Percentiles rank a stretch among this genome's conserved stretches.
phyloP scores from a whole-genome alignment of 1,284 basidiomycete genomes.

The Fistulinella cinereoalba region DNA sequence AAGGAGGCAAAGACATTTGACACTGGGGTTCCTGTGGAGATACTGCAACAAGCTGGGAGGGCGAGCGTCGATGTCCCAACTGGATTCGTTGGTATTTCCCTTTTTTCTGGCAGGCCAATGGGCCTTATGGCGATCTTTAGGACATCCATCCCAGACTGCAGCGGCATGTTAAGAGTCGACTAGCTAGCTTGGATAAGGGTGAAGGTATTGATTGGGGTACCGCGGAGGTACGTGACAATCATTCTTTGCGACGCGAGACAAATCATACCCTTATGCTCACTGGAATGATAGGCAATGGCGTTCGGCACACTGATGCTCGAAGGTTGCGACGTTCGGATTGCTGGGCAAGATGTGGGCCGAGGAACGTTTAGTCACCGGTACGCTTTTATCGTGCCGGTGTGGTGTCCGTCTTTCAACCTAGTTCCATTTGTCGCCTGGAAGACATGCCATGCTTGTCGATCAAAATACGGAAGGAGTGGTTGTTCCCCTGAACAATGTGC shows the following conservation, averaged over 20 bases:
- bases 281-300: conserved; percentile 60
- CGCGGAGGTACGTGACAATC: conserved; percentile 59
- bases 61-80: conserved; percentile 72
- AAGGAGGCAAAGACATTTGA: conserved; percentile 54
- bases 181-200: conserved; percentile 70
- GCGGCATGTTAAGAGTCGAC: conserved; percentile 74
- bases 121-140: conserved; percentile 33
- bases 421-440: conserved; percentile 18
- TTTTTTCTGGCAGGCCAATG: neutral
- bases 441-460: conserved; percentile 88
- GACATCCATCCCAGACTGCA: conserved; percentile 78
- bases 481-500: conserved; percentile 72
- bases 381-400: conserved; percentile 5
- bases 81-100: conserved; percentile 60
- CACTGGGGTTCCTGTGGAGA: conserved; percentile 61
- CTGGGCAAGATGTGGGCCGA: conserved; percentile 86
- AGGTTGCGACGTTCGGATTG: conserved; percentile 78
- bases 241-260: neutral
- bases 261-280: neutral
- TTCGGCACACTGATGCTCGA: conserved; percentile 82
- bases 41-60: conserved; percentile 57
- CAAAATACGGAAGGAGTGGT: conserved; percentile 76
- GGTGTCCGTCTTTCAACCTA: neutral
- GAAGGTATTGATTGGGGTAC: conserved; percentile 83
- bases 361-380: conserved; percentile 88